phyloP scores from a whole-genome alignment of 495 filamentous ascomycete genomes.

The Hypoxylon crocopeplum region DNA sequence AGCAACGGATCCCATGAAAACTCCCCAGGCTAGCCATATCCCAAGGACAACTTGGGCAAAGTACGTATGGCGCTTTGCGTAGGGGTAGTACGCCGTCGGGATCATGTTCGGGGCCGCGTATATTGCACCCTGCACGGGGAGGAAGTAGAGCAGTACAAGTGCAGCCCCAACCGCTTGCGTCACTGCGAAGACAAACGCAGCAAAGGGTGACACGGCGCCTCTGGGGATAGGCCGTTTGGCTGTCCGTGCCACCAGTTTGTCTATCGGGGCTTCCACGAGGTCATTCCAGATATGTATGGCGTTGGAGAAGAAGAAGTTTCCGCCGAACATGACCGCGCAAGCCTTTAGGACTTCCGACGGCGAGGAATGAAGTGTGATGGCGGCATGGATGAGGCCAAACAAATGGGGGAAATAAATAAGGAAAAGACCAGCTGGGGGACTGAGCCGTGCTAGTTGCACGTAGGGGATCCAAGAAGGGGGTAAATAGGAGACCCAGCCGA shows the following conservation, averaged over 20 bases:
- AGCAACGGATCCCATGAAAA: slow-evolving; percentile 27
- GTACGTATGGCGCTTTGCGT: slow-evolving; percentile 46
- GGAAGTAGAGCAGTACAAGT: slow-evolving; percentile 35
- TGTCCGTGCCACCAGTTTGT: too few species aligned
- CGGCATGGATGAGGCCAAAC: slow-evolving; percentile 37
- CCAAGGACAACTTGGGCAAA: slow-evolving; percentile 48
- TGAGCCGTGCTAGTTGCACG: slow-evolving; percentile 44
- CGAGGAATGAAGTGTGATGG: too few species aligned
- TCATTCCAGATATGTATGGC: too few species aligned
- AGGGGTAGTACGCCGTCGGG: slow-evolving; percentile 44
- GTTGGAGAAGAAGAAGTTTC: too few species aligned
- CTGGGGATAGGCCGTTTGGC: too few species aligned
- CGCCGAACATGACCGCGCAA: too few species aligned
- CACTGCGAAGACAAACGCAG: too few species aligned
- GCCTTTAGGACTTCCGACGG: too few species aligned
- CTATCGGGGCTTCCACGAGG: too few species aligned
- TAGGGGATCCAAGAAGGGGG: slow-evolving; percentile 39
- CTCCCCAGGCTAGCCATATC: slow-evolving; percentile 43
- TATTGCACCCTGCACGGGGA: too few species aligned
- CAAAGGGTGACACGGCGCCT: too few species aligned
- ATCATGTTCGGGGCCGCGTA: slow-evolving; percentile 35
- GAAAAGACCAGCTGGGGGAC: slow-evolving; percentile 39
- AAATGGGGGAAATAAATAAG: slow-evolving; percentile 46
- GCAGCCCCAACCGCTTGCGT: too few species aligned
- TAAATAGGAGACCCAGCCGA: slow-evolving; percentile 29